Evolutionary conservation across 495 filamentous ascomycete species (phyloP).

Genomic region (Xanthoparmelia taractica): DNA sequence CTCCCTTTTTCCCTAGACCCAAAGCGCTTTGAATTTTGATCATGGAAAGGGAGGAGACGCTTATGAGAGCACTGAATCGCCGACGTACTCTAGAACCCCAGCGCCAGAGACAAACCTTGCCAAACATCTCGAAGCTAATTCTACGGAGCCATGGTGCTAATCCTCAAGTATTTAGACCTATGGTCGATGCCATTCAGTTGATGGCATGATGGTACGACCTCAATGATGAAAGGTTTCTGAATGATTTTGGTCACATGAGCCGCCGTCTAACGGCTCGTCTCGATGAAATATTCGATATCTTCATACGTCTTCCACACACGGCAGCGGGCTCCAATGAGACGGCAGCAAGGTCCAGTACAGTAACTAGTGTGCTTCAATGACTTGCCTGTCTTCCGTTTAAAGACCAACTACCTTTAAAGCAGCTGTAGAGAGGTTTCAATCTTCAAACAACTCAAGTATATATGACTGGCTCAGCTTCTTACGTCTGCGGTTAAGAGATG

Average conservation of each 20-base stretch:
- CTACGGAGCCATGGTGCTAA: background rate
- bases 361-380: background rate
- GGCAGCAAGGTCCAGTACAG: background rate
- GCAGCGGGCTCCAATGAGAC: background rate
- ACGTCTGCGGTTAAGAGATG: background rate
- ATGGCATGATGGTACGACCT: background rate
- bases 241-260: background rate
- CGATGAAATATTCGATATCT: background rate
- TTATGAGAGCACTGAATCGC: background rate
- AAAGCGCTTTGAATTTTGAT: background rate
- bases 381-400: background rate
- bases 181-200: background rate
- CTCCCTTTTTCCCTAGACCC: background rate
- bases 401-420: background rate
- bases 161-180: background rate
- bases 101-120: background rate
- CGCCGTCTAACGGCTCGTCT: background rate
- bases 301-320: background rate
- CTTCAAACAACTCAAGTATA: background rate
- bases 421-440: background rate
- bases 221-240: background rate
- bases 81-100: background rate
- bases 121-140: background rate
- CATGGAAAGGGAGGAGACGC: background rate
- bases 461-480: constrained; percentile 8